A percentile compares a stretch with the other conserved stretches of the same genome.
Conservation (phyloP, 176 grass and related monocot species). For the Ampelocalamus luodianensis region DNA sequence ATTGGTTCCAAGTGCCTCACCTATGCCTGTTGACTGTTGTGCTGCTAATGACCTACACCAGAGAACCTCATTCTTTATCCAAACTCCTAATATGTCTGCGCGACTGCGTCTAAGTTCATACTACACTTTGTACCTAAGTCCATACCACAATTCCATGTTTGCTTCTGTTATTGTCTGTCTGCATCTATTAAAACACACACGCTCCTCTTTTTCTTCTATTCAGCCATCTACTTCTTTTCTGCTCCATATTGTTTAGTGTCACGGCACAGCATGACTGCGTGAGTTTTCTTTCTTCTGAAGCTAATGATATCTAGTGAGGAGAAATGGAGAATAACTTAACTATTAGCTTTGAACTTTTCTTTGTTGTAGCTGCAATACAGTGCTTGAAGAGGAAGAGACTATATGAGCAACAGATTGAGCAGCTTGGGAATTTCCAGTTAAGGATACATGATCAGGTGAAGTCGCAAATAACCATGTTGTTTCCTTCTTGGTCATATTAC, state of each 20-base stretch:
- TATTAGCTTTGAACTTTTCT: constrained; percentile 25
- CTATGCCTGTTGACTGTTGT: constrained; percentile 10
- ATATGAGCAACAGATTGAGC: constrained; percentile 97
- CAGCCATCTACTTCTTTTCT: not conserved
- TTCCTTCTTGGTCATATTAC: constrained; percentile 6
- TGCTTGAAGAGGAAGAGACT: constrained; percentile 97
- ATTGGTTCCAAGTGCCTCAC: not conserved
- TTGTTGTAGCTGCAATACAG: constrained; percentile 83
- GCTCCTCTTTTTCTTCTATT: not conserved
- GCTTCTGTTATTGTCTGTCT: not conserved
- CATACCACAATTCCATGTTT: not conserved
- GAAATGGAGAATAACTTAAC: constrained; percentile 13
- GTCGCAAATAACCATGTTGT: constrained; percentile 29
- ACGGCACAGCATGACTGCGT: too few species aligned
- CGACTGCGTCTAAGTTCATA: not conserved
- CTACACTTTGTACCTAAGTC: not conserved
- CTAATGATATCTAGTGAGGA: constrained; percentile 29
- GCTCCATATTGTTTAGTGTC: constrained; percentile 27
- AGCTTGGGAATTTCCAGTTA: constrained; percentile 97
- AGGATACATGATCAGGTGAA: constrained; percentile 97
- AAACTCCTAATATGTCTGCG: constrained; percentile 2
- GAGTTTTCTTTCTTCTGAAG: not conserved
- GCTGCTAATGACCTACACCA: not conserved
- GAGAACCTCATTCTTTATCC: constrained; percentile 1
- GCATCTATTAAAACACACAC: not conserved